A percentile compares a stretch with the other conserved stretches of the same genome.
Evolutionary conservation across 495 filamentous ascomycete genomes (phyloP).

Genomic region (Durotheca rogersii): DNA sequence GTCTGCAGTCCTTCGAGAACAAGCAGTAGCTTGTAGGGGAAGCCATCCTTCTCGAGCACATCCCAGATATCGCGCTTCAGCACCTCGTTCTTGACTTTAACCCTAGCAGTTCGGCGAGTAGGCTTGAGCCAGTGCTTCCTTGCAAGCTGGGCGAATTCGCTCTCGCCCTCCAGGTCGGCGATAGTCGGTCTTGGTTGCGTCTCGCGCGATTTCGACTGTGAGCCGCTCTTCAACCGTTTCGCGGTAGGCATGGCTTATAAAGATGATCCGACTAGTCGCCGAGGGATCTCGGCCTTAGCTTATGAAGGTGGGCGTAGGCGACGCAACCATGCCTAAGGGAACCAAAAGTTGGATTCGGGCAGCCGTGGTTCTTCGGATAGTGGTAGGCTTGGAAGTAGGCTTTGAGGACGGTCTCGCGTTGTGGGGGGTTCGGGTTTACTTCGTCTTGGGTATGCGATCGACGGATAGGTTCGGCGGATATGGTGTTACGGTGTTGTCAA

Average conservation of each 20-base stretch:
- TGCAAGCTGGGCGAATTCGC: conserved; percentile 78
- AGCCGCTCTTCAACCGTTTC: conserved; percentile 49
- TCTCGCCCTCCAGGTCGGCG: conserved; percentile 67
- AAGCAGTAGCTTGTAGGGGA: conserved; percentile 73
- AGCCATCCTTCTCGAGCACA: conserved; percentile 74
- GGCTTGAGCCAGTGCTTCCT: conserved; percentile 79
- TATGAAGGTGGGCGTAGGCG: conserved; percentile 1
- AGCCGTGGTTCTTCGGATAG: too few relatives aligned
- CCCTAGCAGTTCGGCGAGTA: conserved; percentile 52
- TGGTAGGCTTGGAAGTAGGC: too few relatives aligned
- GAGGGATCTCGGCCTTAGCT: conserved; percentile 16
- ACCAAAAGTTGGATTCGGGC: too few relatives aligned
- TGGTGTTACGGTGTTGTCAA: conserved; percentile 26
- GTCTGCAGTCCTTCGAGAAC: conserved; percentile 88
- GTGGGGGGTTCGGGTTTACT: conserved; percentile 8
- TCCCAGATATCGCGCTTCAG: conserved; percentile 92
- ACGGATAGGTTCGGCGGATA: too few relatives aligned
- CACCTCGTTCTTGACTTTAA: conserved; percentile 81
- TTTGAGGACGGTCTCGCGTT: conserved; percentile 15
- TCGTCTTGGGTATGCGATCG: too few relatives aligned
- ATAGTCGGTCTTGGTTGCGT: conserved; percentile 39
- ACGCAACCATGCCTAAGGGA: too few relatives aligned
- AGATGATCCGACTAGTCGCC: conserved; percentile 14
- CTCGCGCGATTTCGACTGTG: conserved; percentile 39
- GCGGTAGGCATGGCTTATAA: conserved; percentile 46